Evolutionary conservation across 2,329 filamentous ascomycete species (phyloP), one percentile per base, ranked within the genome.

Genomic region (Cytospora piceicola): DNA sequence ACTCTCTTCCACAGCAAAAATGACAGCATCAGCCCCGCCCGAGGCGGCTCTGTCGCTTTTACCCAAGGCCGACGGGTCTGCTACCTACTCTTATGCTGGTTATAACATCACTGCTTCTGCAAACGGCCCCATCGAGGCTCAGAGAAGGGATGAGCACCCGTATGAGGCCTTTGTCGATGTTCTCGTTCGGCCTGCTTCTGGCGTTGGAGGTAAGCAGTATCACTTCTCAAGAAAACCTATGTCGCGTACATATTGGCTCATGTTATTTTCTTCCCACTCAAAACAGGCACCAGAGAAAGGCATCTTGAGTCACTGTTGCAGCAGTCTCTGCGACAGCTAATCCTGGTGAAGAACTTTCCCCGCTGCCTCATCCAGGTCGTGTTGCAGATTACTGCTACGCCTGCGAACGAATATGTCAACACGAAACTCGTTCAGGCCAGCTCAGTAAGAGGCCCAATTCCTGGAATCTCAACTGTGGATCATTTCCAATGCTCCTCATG

Each of bases 161-260:
- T 94, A 96, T 77, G 93, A 97, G 80, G 93, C 94, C 32, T 87
- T 90, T 58, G 83, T 99, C 70, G 95, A 98, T 78, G 92, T 99
- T 65, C 88, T 94, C 75, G 87, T 99, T 70, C 88, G 95, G 76
- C 94, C 94, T 58, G 90, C 91, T 42, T 88, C 90, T 69, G 94
- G 94, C 20, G 89, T 95, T 55, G 93, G 91, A 81, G 90, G 93
- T 89, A 77, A 75, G 84, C 11, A 36, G 11, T 73, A 57, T 27
- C 61, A 66, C 67, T 59, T 49, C 61, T 61, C 30, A 36, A 24
- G 36, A 55, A 58, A 60, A 53, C 15, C 39, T 58, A 46, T 64
- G 55, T 58, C 59, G 65, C 17, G 53, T 30, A 54, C 46, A 63
- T 55, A 53, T 42, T 64, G 71, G 63, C 71, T 69, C 67, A 70